phyloP scores from a whole-genome alignment of 345 rosid species.

The Crucihimalaya himalaica region DNA sequence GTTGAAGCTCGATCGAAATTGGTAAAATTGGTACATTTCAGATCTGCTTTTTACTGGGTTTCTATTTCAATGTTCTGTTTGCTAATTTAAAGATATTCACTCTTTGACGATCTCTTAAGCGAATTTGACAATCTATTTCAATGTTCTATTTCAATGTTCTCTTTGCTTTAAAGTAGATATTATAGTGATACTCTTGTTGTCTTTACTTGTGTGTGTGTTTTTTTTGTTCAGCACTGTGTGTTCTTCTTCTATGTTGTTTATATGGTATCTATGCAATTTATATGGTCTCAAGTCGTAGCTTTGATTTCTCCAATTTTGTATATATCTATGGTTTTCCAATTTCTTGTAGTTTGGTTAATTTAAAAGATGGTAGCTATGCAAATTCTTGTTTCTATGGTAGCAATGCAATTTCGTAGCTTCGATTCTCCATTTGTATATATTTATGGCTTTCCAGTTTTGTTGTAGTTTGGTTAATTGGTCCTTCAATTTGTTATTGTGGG shows the following conservation, averaged over 20 bases:
- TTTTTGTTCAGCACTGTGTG: neutral
- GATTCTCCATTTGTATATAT: slow-evolving; percentile 8
- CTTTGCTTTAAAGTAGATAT: no score
- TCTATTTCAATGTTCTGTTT: no score
- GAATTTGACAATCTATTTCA: no score
- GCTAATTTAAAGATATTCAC: no score
- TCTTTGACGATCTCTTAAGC: no score
- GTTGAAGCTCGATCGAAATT: no score
- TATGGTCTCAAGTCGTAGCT: neutral
- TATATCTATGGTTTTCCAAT: neutral
- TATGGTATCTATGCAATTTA: neutral
- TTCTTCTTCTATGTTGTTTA: neutral
- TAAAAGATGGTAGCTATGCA: neutral
- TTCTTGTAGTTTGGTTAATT: no score
- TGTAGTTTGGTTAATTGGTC: neutral
- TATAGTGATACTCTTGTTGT: no score
- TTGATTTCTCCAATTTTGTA: slow-evolving; percentile 7
- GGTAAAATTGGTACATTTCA: no score
- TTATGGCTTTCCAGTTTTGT: neutral
- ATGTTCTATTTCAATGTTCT: no score
- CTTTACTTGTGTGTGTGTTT: neutral
- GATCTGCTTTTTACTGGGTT: no score
- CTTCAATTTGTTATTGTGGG: neutral
- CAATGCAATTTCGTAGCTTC: neutral
- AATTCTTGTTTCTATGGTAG: neutral